Evolutionary conservation across 129 eudicot genomes (phyloP), one percentile per base, ranked within the genome.

Genomic region (Flaveria brownii): DNA sequence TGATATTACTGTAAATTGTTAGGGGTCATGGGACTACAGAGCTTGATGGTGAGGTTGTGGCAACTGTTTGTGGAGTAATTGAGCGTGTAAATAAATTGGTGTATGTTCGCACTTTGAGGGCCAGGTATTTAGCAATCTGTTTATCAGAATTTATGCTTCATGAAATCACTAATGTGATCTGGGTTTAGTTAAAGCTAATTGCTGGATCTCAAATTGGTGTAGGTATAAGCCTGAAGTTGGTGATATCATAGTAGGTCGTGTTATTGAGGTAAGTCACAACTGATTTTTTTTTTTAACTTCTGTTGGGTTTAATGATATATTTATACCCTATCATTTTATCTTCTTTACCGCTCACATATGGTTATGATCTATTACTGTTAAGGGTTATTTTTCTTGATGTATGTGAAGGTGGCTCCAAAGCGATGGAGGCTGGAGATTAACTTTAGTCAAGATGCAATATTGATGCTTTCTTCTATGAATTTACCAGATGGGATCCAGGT

Each of bases 191-290:
- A 50, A 52, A 66, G 45, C 76, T 49, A 69, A 71, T 73, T 73
- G 14, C 3, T 81, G 63, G 26, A 50, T 68, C n/a, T 72, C 16
- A 28, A 61, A 56, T 65, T 80, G 49, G 66, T 78, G 43, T 65
- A 94, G 98, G 93, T 94, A 94, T 84, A 89, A 91, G 82, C 98
- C 96, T 16, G 98, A 91, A 65, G 89, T 87, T 78, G 98, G 98
- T 43, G 97, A 94, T 82, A 94, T 94, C 46, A 86, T 94, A 12
- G 91, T 94, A 8, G 98, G 98, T 17, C 92, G 97, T n/a, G 90
- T 91, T 66, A 71, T 94, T 73, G 98, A 94, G 96, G 97, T 82
- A 75, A 56, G 55, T 51, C 72, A 10, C 49, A 43, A 51, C 39
- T 50, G 47, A 14, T 1, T 26, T 12, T 26, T 33, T 22, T 22